Percentiles rank a stretch among this genome's conserved stretches.
Conservation (phyloP, 164 flowering plant genomes). For the Chimonanthus salicifolius region DNA sequence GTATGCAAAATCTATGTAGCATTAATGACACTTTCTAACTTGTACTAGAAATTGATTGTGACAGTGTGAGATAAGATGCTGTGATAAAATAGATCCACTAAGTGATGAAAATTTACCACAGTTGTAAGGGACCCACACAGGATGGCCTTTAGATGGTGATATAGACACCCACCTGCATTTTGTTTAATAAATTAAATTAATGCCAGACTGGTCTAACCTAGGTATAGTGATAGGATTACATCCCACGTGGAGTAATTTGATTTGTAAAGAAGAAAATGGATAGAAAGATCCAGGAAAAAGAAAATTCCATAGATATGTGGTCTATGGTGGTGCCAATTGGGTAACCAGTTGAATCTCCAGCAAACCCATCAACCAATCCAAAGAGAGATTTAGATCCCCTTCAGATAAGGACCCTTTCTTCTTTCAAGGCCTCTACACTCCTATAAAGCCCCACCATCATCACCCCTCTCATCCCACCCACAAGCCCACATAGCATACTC, state of each 20-base stretch:
- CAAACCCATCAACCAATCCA: conserved; percentile 1
- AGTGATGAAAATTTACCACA: no score
- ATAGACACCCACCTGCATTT: no score
- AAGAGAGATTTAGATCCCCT: conserved; percentile 2
- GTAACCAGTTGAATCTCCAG: background rate
- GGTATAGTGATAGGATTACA: background rate
- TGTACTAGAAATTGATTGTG: no score
- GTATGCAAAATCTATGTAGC: no score
- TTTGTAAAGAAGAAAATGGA: background rate
- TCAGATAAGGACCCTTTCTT: conserved; percentile 3
- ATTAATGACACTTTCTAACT: no score
- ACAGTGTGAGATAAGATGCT: no score
- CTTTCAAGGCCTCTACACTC: background rate
- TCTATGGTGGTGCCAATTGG: background rate
- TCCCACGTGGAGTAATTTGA: background rate
- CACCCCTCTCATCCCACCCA: background rate
- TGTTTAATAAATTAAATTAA: no score
- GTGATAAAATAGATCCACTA: no score
- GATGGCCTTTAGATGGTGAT: no score
- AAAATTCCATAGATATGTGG: background rate
- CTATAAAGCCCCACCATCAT: background rate
- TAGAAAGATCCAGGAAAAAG: background rate
- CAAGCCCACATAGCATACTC: background rate
- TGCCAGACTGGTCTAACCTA: no score
- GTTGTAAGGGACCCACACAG: no score